Percentiles rank a stretch among this genome's conserved stretches.
These are phyloP conservation scores for Malus hybrid DNA, from an alignment of 331 rosid genomes.

Conservation along the genomic window DNA sequence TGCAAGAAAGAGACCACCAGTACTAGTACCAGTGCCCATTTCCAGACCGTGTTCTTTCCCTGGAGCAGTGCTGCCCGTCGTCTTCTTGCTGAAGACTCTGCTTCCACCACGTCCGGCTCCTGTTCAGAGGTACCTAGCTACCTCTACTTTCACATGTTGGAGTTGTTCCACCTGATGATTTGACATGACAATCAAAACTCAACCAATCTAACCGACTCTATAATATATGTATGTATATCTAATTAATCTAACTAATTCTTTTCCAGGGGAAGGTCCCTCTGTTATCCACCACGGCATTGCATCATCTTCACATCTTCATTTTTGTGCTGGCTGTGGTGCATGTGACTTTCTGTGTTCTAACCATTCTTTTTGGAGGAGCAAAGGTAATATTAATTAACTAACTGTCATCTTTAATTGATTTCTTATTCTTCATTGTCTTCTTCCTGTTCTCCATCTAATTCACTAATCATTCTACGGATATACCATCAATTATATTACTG, in stretches of 20 bases:
- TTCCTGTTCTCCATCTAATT: not conserved
- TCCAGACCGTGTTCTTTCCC: constrained; percentile 23
- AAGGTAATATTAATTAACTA: constrained; percentile 26
- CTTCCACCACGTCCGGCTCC: not conserved
- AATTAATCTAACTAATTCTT: not conserved
- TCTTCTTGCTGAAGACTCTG: constrained; percentile 29
- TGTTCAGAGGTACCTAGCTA: constrained; percentile 26
- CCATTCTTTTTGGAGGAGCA: constrained; percentile 51
- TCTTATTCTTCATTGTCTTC: not conserved
- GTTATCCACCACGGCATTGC: constrained; percentile 51
- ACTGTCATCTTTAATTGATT: not conserved
- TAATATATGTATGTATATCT: not conserved
- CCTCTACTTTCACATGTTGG: not conserved
- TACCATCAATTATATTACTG: too few species aligned
- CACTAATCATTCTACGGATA: too few species aligned
- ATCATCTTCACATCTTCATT: constrained; percentile 71
- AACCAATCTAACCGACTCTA: not conserved
- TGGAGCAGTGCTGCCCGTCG: constrained; percentile 20
- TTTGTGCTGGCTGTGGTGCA: constrained; percentile 69
- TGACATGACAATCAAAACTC: not conserved
- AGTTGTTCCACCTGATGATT: not conserved
- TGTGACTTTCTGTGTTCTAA: constrained; percentile 54
- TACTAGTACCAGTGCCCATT: constrained; percentile 17
- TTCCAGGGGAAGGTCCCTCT: constrained; percentile 62
- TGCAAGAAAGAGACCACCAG: constrained; percentile 14